A percentile compares a stretch with the other conserved stretches of the same genome.
Conservation (phyloP, 176 grass and related monocot species). For the Ensete ventricosum region DNA sequence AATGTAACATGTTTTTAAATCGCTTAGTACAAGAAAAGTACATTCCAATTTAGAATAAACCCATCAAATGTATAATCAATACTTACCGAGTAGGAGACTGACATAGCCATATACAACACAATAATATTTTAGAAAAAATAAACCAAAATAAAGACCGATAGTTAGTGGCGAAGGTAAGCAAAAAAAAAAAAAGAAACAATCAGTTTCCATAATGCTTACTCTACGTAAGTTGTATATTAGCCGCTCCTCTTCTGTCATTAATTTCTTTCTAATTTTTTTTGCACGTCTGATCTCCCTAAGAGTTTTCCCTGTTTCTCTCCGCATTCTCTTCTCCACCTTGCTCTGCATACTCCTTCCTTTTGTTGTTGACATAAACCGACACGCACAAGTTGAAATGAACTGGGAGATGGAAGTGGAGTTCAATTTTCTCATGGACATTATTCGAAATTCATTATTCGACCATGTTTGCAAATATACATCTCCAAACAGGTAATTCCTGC, state of each 20-base stretch:
- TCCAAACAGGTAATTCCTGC: constrained; percentile 5
- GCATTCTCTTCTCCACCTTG: constrained; percentile 95
- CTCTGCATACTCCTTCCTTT: constrained; percentile 81
- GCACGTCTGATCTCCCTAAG: constrained; percentile 75
- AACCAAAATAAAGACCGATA: too few species aligned
- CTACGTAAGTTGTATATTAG: constrained; percentile 76
- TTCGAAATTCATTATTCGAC: neutral
- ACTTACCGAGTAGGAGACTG: neutral
- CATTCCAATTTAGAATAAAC: neutral
- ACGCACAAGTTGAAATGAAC: constrained; percentile 13
- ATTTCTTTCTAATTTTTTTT: constrained; percentile 83
- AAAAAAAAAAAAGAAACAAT: neutral
- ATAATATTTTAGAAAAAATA: too few species aligned
- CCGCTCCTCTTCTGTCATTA: constrained; percentile 96
- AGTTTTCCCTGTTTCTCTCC: constrained; percentile 76
- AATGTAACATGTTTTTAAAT: constrained; percentile 1
- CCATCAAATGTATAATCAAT: neutral
- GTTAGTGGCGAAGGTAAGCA: too few species aligned
- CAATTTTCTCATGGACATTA: neutral
- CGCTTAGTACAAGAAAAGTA: too few species aligned
- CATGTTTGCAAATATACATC: neutral
- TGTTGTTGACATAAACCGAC: constrained; percentile 68
- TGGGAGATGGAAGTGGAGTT: constrained; percentile 3
- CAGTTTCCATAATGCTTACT: constrained; percentile 22
- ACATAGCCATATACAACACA: too few species aligned